Conservation (phyloP, 2,329 filamentous ascomycete species). For the Pyrenochaeta sp. region DNA sequence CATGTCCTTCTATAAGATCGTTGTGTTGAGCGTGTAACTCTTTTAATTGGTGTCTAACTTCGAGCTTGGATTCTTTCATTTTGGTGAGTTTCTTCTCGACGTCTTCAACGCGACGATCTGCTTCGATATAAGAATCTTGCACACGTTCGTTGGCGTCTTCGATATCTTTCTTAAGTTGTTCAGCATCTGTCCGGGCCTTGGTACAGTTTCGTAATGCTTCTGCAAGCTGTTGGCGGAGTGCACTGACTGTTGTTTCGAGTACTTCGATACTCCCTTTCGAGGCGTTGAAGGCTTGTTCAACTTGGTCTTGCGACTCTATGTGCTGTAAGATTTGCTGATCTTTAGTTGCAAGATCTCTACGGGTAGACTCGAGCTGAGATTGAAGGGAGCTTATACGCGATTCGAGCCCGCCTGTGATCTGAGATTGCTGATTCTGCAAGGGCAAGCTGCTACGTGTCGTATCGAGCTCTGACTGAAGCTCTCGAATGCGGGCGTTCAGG, state of each 20-base stretch:
- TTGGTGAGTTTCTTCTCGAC: conserved; percentile 40
- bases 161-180: conserved; percentile 37
- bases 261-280: conserved; percentile 41
- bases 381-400: conserved; percentile 20
- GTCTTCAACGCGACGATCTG: conserved; percentile 38
- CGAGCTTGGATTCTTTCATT: conserved; percentile 36
- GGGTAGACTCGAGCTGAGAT: conserved; percentile 31
- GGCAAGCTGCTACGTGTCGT: conserved; percentile 7
- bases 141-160: conserved; percentile 37
- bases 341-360: conserved; percentile 28
- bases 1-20: conserved; percentile 37
- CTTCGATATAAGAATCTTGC: conserved; percentile 33
- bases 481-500: conserved; percentile 30
- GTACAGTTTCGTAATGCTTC: conserved; percentile 40
- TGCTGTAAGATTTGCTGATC: conserved; percentile 34
- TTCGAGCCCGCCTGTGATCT: conserved; percentile 5
- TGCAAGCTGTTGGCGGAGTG: conserved; percentile 44
- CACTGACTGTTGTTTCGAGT: conserved; percentile 33
- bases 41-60: conserved; percentile 33
- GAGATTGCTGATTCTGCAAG: conserved; percentile 3
- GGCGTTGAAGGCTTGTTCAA: conserved; percentile 35
- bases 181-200: conserved; percentile 31
- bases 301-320: conserved; percentile 33
- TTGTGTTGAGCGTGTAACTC: conserved; percentile 38
- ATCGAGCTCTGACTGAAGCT: conserved; percentile 29